A percentile compares a stretch with the other conserved stretches of the same genome.
These are phyloP conservation scores for Ziziphus jujuba DNA, from an alignment of 306 rosid species.

Conservation along the genomic window DNA sequence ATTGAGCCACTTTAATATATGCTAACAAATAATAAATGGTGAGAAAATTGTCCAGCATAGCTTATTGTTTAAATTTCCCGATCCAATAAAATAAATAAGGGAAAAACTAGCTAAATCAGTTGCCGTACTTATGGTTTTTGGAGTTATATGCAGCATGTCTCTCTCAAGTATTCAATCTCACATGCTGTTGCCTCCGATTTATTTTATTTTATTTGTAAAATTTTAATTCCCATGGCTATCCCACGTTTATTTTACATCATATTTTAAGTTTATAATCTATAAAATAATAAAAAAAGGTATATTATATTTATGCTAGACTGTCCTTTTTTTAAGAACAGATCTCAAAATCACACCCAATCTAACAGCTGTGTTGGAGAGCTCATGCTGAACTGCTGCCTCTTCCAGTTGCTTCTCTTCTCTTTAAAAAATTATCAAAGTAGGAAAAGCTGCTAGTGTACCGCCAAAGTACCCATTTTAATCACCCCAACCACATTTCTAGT, in stretches of 20 bases:
- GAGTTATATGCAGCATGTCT: too few species aligned
- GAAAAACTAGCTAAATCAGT: too few species aligned
- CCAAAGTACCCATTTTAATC: neutral
- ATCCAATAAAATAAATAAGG: too few species aligned
- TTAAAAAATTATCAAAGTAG: neutral
- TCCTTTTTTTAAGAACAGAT: constrained; percentile 10
- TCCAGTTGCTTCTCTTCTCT: neutral
- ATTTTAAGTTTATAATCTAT: neutral
- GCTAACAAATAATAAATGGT: too few species aligned
- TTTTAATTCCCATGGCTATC: neutral
- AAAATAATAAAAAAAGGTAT: neutral
- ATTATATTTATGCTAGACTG: neutral
- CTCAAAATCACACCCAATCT: constrained; percentile 9
- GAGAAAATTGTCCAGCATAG: too few species aligned
- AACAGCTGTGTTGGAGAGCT: constrained; percentile 8
- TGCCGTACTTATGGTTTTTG: too few species aligned
- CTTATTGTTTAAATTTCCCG: too few species aligned
- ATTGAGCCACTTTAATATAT: too few species aligned
- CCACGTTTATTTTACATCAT: neutral
- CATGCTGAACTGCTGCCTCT: neutral
- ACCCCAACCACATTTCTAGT: neutral
- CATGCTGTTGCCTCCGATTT: too few species aligned
- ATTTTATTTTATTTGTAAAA: too few species aligned
- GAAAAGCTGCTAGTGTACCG: neutral
- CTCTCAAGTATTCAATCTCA: too few species aligned